A percentile compares a stretch with the other conserved stretches of the same genome.
Conservation (phyloP, 768 basidiomycete genomes). For the Lyophyllum semitale region DNA sequence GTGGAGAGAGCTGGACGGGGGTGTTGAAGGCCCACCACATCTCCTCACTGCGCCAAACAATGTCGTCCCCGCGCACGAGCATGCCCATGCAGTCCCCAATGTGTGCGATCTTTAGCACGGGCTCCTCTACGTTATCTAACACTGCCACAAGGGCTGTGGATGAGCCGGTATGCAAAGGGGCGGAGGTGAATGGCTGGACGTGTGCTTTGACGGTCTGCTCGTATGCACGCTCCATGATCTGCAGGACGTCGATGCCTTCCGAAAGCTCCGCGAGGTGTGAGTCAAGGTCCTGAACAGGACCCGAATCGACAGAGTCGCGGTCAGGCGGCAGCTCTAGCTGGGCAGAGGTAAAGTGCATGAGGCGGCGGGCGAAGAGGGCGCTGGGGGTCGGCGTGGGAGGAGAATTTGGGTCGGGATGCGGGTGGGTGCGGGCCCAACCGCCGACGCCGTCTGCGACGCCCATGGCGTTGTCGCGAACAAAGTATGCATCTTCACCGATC, state of each 20-base stretch:
- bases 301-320: constrained; percentile 15
- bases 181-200: constrained; percentile 32
- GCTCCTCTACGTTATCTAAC: constrained; percentile 51
- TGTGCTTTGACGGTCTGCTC: constrained; percentile 66
- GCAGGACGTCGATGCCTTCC: constrained; percentile 70
- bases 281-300: constrained; percentile 29
- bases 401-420: constrained; percentile 9
- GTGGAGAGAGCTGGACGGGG: constrained; percentile 46
- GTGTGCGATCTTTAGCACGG: constrained; percentile 80
- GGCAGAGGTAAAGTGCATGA: constrained; percentile 85
- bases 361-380: constrained; percentile 69
- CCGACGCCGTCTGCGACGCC: constrained; percentile 97
- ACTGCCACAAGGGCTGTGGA: constrained; percentile 71
- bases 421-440: constrained; percentile 62
- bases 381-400: constrained; percentile 31
- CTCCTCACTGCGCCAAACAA: constrained; percentile 87
- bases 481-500: constrained; percentile 93
- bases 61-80: constrained; percentile 75
- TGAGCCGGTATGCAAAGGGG: constrained; percentile 58
- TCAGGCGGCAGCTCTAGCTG: constrained; percentile 30
- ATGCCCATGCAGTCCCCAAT: constrained; percentile 88
- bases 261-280: constrained; percentile 60
- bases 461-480: constrained; percentile 79
- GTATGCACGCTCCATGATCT: constrained; percentile 71
- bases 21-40: constrained; percentile 83